phyloP scores from a whole-genome alignment of 2,329 filamentous ascomycete species.

The Elsinoe batatas region DNA sequence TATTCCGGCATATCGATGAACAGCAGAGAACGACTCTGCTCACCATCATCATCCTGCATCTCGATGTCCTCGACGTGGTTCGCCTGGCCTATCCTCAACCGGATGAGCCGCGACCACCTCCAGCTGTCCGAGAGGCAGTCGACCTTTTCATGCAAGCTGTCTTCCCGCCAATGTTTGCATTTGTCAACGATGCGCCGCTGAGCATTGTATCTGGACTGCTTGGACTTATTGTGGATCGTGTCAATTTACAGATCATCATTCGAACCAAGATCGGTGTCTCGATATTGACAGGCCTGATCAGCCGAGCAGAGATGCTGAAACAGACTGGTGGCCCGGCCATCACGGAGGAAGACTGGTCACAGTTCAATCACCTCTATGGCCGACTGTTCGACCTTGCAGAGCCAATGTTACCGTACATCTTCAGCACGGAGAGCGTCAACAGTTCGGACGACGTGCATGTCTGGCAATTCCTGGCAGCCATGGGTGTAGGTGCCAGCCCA shows the following conservation, averaged over 20 bases:
- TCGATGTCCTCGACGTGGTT: slow-evolving; percentile 86
- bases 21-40: slow-evolving; percentile 91
- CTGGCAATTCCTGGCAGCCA: slow-evolving; percentile 93
- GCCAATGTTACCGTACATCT: slow-evolving; percentile 71
- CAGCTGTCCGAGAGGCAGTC: slow-evolving; percentile 76
- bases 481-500: slow-evolving; percentile 84
- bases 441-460: slow-evolving; percentile 76
- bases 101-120: slow-evolving; percentile 63
- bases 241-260: slow-evolving; percentile 75
- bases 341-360: slow-evolving; percentile 63
- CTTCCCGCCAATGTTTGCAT: slow-evolving; percentile 80
- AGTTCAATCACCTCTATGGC: slow-evolving; percentile 78
- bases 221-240: slow-evolving; percentile 68
- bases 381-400: slow-evolving; percentile 80
- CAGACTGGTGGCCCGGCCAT: slow-evolving; percentile 59
- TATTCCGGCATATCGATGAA: slow-evolving; percentile 86
- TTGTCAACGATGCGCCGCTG: slow-evolving; percentile 82
- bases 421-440: slow-evolving; percentile 82
- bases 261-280: slow-evolving; percentile 80
- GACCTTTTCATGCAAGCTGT: slow-evolving; percentile 82
- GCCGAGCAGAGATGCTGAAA: slow-evolving; percentile 86
- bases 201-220: slow-evolving; percentile 86
- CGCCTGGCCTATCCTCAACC: slow-evolving; percentile 62
- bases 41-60: slow-evolving; percentile 89
- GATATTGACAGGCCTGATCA: slow-evolving; percentile 87